Evolutionary conservation across 345 rosid species (phyloP), one percentile per base, ranked within the genome.

Genomic region (Anastatica hierochuntica): DNA sequence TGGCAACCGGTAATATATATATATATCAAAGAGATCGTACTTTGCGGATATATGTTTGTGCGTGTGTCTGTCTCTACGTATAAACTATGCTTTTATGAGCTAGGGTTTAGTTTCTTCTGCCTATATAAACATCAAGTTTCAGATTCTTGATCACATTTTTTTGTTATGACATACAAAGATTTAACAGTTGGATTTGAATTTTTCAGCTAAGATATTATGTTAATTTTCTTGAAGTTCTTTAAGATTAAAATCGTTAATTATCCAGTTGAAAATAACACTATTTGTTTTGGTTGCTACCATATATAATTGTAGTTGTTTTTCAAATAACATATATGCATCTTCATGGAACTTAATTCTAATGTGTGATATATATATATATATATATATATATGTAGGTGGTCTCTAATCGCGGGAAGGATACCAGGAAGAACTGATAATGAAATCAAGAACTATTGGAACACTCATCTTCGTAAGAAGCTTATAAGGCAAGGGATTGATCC

Each of bases 401-500:
- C 96, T 7, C 19, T 87, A 71, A 87, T 87, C 34, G 96, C 94
- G 3, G 96, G 96, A 43, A 84, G 96, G 61, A 78, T 88, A 33
- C 94, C 96, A 0, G 96, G 96, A 14, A 74, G 96, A 8, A 88
- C 96, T 0, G 96, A 88, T 49, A 88, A 88, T 42, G 96, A 82
- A 62, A 88, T 88, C 45, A 88, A 88, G 84, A 88, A 88, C 66
- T 88, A 84, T 41, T 88, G 96, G 96, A 84, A 88, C 53, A 84
- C 94, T 14, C 88, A 78, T 63, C 81, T 88, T 10, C 77, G 88
- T 43, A 88, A 81, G 64, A 88, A 88, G 72, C 79, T 88, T 30
- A 67, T 82, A 43, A 77, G 71, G 55, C 83, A 82, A 73, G 97
- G 97, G 40, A 77, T 85, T 35, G 88, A 88, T 69, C 96, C 94